Conservation (phyloP, 202 grass and related monocot species). For the Setaria italica region DNA sequence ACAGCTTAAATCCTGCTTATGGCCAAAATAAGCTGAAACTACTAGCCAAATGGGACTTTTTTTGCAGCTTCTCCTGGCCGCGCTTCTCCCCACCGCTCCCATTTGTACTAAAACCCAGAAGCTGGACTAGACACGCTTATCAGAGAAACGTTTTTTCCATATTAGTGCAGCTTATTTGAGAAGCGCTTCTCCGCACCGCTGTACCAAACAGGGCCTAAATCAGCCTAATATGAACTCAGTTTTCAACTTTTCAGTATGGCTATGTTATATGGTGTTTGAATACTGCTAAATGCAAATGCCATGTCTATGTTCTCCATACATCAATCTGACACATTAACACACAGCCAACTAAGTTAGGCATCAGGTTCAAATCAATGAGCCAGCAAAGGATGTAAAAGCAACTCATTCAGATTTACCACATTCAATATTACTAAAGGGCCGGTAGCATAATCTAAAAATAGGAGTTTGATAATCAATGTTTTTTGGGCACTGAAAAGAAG, state of each 20-base stretch:
- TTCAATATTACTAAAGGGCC: slow-evolving; percentile 25
- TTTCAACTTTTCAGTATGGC: neutral
- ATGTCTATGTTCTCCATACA: neutral
- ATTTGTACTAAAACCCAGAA: too few relatives aligned
- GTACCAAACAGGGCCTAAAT: neutral
- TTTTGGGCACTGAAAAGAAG: slow-evolving; percentile 9
- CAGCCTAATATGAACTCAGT: neutral
- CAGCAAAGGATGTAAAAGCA: slow-evolving; percentile 23
- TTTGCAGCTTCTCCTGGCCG: too few relatives aligned
- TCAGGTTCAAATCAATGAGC: slow-evolving; percentile 5
- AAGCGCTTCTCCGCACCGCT: too few relatives aligned
- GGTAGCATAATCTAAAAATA: neutral
- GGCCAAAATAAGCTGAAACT: too few relatives aligned
- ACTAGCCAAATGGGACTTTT: too few relatives aligned
- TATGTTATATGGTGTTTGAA: neutral
- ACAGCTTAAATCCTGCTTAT: too few relatives aligned
- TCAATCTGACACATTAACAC: slow-evolving; percentile 22
- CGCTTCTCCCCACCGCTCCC: too few relatives aligned
- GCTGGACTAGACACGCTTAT: too few relatives aligned
- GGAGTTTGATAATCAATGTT: neutral
- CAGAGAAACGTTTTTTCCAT: too few relatives aligned
- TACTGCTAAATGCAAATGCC: neutral
- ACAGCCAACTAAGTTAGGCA: neutral
- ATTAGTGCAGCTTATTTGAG: too few relatives aligned
- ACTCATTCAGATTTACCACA: neutral